These are phyloP conservation scores for Coix lacrymajobi DNA, from an alignment of 176 grass and related monocot species.

Conservation along the genomic window DNA sequence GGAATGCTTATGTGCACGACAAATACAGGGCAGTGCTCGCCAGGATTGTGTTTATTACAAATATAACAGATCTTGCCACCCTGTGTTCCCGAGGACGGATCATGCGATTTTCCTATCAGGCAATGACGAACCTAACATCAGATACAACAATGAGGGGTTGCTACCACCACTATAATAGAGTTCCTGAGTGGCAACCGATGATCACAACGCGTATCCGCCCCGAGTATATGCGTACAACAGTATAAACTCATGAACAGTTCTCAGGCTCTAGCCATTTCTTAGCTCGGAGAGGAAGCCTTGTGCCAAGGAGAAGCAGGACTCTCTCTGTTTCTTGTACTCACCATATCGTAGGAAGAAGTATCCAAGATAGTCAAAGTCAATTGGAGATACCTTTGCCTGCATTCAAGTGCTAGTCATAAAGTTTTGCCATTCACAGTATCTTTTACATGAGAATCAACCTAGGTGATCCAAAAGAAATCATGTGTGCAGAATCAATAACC, in stretches of 20 bases:
- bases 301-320: constrained; percentile 42
- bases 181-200: background rate
- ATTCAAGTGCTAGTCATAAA: background rate
- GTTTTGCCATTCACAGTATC: background rate
- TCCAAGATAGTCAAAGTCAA: constrained; percentile 86
- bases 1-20: background rate
- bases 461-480: background rate
- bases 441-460: background rate
- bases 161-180: background rate
- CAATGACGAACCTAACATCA: constrained; percentile 8
- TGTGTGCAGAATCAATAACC: background rate
- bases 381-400: constrained; percentile 85
- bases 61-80: background rate
- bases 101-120: background rate
- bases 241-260: background rate
- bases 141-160: background rate
- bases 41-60: constrained; percentile 7
- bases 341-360: constrained; percentile 85
- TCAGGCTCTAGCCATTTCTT: constrained; percentile 6
- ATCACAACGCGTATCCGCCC: background rate
- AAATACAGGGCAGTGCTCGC: background rate
- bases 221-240: background rate
- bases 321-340: constrained; percentile 93
- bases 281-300: constrained; percentile 28
- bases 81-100: background rate